Conservation (phyloP, 768 basidiomycete species). For the Flagelloscypha sp. region DNA sequence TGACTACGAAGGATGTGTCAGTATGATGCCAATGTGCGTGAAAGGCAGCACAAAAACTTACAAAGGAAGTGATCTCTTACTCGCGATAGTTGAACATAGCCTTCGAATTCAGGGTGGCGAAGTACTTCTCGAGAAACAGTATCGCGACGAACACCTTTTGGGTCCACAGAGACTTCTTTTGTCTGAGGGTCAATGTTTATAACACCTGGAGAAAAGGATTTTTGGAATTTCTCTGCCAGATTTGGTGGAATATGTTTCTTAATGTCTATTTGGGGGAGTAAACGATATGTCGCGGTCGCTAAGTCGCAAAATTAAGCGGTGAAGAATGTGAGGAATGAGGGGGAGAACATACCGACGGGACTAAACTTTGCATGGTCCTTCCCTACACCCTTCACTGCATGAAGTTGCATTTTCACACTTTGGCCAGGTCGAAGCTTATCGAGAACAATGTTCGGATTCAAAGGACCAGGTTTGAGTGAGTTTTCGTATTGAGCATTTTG, state of each 20-base stretch:
- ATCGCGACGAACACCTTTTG: slow-evolving; percentile 66
- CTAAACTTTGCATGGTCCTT: slow-evolving; percentile 96
- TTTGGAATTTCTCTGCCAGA: slow-evolving; percentile 73
- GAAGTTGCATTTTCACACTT: slow-evolving; percentile 72
- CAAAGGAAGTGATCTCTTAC: slow-evolving; percentile 92
- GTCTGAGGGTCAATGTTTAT: slow-evolving; percentile 54
- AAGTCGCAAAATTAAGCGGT: not conserved
- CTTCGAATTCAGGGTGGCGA: slow-evolving; percentile 84
- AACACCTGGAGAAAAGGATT: slow-evolving; percentile 83
- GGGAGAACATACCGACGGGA: slow-evolving; percentile 66
- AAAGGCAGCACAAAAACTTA: slow-evolving; percentile 29
- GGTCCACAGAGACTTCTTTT: slow-evolving; percentile 53
- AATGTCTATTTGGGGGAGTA: slow-evolving; percentile 78
- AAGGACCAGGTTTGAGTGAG: slow-evolving; percentile 48
- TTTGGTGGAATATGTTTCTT: slow-evolving; percentile 67
- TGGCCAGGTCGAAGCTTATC: slow-evolving; percentile 92
- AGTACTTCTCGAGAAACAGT: slow-evolving; percentile 89
- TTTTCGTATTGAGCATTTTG: slow-evolving; percentile 54
- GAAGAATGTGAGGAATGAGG: not conserved
- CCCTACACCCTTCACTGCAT: slow-evolving; percentile 88
- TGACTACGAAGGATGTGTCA: slow-evolving; percentile 42
- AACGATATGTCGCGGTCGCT: slow-evolving; percentile 95
- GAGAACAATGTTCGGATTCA: slow-evolving; percentile 77
- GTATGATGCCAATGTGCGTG: not conserved
- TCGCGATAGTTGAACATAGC: slow-evolving; percentile 72